Evolutionary conservation across 345 rosid genomes (phyloP).

Genomic region (Chamaenerion angustifolium): DNA sequence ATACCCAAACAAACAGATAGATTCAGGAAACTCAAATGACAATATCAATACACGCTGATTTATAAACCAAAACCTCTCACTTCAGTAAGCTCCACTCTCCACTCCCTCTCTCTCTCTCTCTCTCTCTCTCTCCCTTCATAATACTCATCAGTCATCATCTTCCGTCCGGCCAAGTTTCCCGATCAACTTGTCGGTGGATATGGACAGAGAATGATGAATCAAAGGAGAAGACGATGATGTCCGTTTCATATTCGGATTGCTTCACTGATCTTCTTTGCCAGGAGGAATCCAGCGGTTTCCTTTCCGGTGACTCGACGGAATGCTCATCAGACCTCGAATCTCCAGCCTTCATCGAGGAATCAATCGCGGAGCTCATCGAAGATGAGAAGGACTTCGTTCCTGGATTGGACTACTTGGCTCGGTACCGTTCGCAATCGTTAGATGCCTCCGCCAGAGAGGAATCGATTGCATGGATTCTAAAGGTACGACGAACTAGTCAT

Average conservation of each 20-base stretch:
- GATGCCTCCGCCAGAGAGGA: conserved; percentile 80
- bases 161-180: conserved; percentile 1
- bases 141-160: conserved; percentile 5
- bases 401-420: conserved; percentile 65
- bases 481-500: conserved; percentile 22
- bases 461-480: conserved; percentile 93
- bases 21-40: conserved; percentile 14
- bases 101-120: neutral
- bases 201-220: conserved; percentile 29
- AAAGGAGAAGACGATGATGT: conserved; percentile 22
- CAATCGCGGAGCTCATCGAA: conserved; percentile 54
- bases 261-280: conserved; percentile 62
- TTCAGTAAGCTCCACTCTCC: conserved; percentile 4
- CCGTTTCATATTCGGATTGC: conserved; percentile 40
- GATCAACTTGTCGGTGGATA: conserved; percentile 3
- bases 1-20: conserved; percentile 44
- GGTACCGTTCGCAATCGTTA: conserved; percentile 56
- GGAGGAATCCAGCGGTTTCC: conserved; percentile 58
- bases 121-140: conserved; percentile 5
- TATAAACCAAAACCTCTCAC: neutral
- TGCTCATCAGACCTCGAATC: conserved; percentile 56
- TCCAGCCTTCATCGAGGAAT: conserved; percentile 32
- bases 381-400: conserved; percentile 78
- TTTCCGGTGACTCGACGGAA: conserved; percentile 51
- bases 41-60: neutral